Conservation (phyloP, 371 early-diverging fungal genomes). For the Mortierella sp. region DNA sequence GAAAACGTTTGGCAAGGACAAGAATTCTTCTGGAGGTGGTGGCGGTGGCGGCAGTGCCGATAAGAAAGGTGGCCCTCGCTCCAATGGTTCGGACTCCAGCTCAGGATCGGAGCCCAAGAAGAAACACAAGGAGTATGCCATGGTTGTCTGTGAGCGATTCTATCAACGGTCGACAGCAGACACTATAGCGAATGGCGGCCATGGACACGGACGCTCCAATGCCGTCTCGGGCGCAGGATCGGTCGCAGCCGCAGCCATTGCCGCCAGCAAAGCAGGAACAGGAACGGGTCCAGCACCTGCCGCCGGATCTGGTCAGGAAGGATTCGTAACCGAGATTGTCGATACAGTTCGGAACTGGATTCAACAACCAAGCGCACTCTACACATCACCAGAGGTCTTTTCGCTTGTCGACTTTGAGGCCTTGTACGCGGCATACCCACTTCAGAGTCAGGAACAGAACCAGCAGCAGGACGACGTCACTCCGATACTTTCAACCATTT, state of each 20-base stretch:
- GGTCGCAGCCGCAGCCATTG: slow-evolving; percentile 54
- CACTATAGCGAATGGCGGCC: slow-evolving; percentile 15
- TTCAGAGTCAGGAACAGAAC: slow-evolving; percentile 44
- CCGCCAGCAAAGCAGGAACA: slow-evolving; percentile 52
- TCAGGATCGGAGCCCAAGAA: slow-evolving; percentile 57
- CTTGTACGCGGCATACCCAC: slow-evolving; percentile 64
- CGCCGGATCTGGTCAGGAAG: slow-evolving; percentile 29
- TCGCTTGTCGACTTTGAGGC: slow-evolving; percentile 58
- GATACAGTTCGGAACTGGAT: slow-evolving; percentile 58
- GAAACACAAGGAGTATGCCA: slow-evolving; percentile 60
- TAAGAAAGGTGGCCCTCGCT: slow-evolving; percentile 40
- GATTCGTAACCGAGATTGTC: slow-evolving; percentile 50
- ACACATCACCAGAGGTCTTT: slow-evolving; percentile 56
- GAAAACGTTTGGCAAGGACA: slow-evolving; percentile 68
- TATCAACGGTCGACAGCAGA: slow-evolving; percentile 56
- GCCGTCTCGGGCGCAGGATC: slow-evolving; percentile 51
- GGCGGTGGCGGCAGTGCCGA: slow-evolving; percentile 15
- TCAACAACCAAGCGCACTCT: slow-evolving; percentile 53
- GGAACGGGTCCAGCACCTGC: slow-evolving; percentile 32
- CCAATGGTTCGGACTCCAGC: slow-evolving; percentile 17
- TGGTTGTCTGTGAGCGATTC: slow-evolving; percentile 49
- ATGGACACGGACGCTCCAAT: slow-evolving; percentile 20
- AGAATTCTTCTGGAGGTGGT: slow-evolving; percentile 8
- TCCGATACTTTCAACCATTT: slow-evolving; percentile 58
- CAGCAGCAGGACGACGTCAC: slow-evolving; percentile 49